Conservation (phyloP, 2,329 filamentous ascomycete genomes). For the Curvularia verruculosa region DNA sequence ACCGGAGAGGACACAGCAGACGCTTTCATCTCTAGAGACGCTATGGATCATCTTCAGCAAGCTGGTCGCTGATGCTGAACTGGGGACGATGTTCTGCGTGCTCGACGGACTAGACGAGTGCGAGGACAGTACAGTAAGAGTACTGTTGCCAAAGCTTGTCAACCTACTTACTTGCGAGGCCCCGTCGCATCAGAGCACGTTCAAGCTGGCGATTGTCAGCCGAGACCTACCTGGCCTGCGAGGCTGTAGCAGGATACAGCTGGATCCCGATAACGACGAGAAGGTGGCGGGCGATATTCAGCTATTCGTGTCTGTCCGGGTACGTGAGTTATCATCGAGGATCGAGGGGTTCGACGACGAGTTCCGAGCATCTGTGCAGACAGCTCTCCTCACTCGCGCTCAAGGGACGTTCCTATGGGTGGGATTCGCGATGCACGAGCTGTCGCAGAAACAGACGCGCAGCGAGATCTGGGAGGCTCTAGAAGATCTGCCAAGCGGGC, state of each 20-base stretch:
- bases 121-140: not conserved
- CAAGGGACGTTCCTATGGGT: conserved; percentile 32
- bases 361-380: conserved; percentile 18
- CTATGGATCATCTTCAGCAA: too few species aligned
- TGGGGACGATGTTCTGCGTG: not conserved
- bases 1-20: too few species aligned
- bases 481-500: conserved; percentile 26
- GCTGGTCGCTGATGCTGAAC: too few species aligned
- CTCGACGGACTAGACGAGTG: too few species aligned
- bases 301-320: conserved; percentile 29
- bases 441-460: conserved; percentile 16
- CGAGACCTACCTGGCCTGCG: conserved; percentile 8
- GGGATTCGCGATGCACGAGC: conserved; percentile 27
- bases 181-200: not conserved
- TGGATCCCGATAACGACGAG: conserved; percentile 31
- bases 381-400: conserved; percentile 27
- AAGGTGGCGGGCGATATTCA: conserved; percentile 30
- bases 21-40: too few species aligned
- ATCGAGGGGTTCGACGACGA: conserved; percentile 13
- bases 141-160: conserved; percentile 16
- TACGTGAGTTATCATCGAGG: conserved; percentile 25
- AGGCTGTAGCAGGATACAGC: conserved; percentile 15
- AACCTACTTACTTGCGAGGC: not conserved
- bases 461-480: conserved; percentile 18
- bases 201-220: not conserved